Conservation (phyloP, 2,329 filamentous ascomycete species). For the Triangularia setosa region DNA sequence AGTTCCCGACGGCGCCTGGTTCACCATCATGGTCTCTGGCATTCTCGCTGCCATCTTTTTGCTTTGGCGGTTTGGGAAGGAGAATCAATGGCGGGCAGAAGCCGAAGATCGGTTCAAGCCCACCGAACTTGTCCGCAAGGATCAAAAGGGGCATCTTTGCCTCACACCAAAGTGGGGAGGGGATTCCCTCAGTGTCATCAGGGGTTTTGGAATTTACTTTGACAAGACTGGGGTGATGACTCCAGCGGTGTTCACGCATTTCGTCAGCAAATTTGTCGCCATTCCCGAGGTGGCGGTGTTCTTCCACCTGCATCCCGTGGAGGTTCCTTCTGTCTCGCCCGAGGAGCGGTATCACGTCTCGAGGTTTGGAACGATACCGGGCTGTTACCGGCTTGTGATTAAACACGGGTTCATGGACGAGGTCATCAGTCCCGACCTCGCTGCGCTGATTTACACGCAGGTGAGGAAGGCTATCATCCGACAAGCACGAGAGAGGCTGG, state of each 20-base stretch:
- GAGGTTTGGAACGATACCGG: constrained; percentile 44
- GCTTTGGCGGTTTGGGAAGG: constrained; percentile 76
- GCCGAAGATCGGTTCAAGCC: constrained; percentile 55
- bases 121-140: constrained; percentile 35
- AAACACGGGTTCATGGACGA: constrained; percentile 72
- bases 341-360: constrained; percentile 46
- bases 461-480: constrained; percentile 30
- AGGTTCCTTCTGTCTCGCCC: constrained; percentile 51
- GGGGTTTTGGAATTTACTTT: constrained; percentile 69
- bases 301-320: constrained; percentile 66
- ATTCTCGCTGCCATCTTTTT: constrained; percentile 63
- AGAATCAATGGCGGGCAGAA: constrained; percentile 71
- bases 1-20: constrained; percentile 74
- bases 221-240: constrained; percentile 62
- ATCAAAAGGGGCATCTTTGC: constrained; percentile 6
- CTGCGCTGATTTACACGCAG: constrained; percentile 57
- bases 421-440: constrained; percentile 58
- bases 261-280: constrained; percentile 66
- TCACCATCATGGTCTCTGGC: constrained; percentile 63
- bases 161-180: constrained; percentile 36
- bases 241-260: constrained; percentile 67
- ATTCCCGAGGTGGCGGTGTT: constrained; percentile 67
- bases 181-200: constrained; percentile 43
- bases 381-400: constrained; percentile 65
- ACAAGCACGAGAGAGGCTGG: constrained; percentile 11